phyloP scores from a whole-genome alignment of 176 grass and related monocot species.

The Paspalum notatum region DNA sequence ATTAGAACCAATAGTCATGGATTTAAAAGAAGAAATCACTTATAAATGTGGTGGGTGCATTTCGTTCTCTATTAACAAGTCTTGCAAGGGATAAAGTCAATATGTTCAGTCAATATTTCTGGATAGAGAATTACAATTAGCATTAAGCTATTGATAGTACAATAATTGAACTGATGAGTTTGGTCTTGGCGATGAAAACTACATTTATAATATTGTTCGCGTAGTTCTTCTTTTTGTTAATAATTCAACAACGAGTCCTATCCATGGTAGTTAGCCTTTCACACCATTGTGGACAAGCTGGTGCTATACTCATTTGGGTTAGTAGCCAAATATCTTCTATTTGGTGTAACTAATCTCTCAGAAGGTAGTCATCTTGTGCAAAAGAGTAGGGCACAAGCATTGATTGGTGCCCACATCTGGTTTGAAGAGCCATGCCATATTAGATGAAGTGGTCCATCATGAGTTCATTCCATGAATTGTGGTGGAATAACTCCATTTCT shows the following conservation, averaged over 20 bases:
- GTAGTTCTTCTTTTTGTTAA: conserved; percentile 5
- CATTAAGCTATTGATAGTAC: not conserved
- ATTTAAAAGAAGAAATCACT: not conserved
- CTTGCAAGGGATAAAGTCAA: not conserved
- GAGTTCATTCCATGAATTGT: too few relatives aligned
- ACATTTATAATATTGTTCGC: not conserved
- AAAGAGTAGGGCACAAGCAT: not conserved
- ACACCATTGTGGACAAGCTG: not conserved
- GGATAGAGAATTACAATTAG: conserved; percentile 18
- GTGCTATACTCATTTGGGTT: not conserved
- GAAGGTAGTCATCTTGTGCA: not conserved
- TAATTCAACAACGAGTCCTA: conserved; percentile 4
- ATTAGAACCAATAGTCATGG: not conserved
- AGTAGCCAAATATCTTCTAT: conserved; percentile 2
- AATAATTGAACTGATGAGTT: not conserved
- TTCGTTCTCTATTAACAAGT: not conserved
- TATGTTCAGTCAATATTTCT: not conserved
- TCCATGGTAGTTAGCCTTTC: conserved; percentile 24
- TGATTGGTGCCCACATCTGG: not conserved
- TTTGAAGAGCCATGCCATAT: not conserved
- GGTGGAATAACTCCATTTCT: too few relatives aligned
- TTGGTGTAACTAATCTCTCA: conserved; percentile 22
- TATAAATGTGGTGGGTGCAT: not conserved
- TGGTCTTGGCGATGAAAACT: not conserved
- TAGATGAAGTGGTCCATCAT: too few relatives aligned